phyloP scores from a whole-genome alignment of 768 basidiomycete species.

The Gloeopeniophorella convolvens region DNA sequence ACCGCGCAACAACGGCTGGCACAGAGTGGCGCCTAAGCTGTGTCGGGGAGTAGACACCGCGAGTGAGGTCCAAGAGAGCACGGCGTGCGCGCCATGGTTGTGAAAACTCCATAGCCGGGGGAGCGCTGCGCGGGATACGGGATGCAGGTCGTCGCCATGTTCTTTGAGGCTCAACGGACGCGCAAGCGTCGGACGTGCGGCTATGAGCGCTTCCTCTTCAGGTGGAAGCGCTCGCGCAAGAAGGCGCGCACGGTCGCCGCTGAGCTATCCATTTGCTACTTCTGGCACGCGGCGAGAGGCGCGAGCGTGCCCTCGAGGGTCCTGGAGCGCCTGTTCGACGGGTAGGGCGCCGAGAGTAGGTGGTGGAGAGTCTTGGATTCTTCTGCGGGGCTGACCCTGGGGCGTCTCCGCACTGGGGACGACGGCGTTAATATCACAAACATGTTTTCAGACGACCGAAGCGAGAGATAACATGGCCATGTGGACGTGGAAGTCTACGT shows the following conservation, averaged over 20 bases:
- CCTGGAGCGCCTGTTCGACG: not conserved
- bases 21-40: not conserved
- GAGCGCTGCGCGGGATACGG: constrained; percentile 4
- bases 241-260: not conserved
- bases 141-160: not conserved
- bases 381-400: not conserved
- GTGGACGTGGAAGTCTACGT: constrained; percentile 46
- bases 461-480: constrained; percentile 47
- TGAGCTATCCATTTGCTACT: constrained; percentile 6
- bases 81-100: not conserved
- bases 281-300: constrained; percentile 8
- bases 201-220: not conserved
- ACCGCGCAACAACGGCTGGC: not conserved
- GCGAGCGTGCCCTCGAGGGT: not conserved
- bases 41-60: no score
- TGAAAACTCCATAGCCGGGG: not conserved
- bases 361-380: constrained; percentile 1
- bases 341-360: constrained; percentile 2
- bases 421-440: constrained; percentile 28
- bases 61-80: not conserved
- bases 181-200: constrained; percentile 1
- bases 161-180: not conserved
- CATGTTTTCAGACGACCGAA: constrained; percentile 51
- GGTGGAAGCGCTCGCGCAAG: not conserved
- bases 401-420: not conserved